Conservation (phyloP, 164 flowering plant species). For the Taxillus chinensis region DNA sequence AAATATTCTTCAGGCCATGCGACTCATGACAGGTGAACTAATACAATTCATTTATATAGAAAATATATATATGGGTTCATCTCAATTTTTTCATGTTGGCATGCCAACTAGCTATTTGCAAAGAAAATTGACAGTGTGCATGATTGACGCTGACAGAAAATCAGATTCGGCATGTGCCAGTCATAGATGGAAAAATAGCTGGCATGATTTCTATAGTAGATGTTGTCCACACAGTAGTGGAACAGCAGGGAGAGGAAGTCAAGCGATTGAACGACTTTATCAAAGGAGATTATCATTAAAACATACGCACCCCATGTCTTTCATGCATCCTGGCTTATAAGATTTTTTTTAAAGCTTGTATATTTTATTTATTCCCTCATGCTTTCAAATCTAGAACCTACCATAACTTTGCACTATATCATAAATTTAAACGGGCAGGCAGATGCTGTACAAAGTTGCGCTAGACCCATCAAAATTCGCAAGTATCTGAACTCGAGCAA, state of each 20-base stretch:
- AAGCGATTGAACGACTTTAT: slow-evolving; percentile 61
- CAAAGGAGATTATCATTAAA: slow-evolving; percentile 64
- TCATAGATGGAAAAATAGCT: slow-evolving; percentile 65
- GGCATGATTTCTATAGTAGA: slow-evolving; percentile 91
- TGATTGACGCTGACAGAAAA: slow-evolving; percentile 38
- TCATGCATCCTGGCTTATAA: no score
- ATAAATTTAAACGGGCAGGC: no score
- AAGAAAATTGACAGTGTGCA: neutral
- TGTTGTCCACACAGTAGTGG: slow-evolving; percentile 68
- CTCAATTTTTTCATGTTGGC: no score
- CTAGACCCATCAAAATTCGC: no score
- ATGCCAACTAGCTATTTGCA: neutral
- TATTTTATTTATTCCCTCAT: no score
- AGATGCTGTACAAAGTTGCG: no score
- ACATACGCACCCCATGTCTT: neutral
- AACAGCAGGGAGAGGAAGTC: slow-evolving; percentile 64
- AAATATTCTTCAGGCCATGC: slow-evolving; percentile 77
- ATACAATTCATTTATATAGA: no score
- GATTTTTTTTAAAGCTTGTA: no score
- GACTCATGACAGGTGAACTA: slow-evolving; percentile 68
- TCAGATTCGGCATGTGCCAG: slow-evolving; percentile 74
- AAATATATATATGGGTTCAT: no score
- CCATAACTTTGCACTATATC: no score
- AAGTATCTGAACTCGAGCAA: no score
- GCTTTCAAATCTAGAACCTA: no score